phyloP scores from a whole-genome alignment of 441 rosid species.

The Breynia disticha region DNA sequence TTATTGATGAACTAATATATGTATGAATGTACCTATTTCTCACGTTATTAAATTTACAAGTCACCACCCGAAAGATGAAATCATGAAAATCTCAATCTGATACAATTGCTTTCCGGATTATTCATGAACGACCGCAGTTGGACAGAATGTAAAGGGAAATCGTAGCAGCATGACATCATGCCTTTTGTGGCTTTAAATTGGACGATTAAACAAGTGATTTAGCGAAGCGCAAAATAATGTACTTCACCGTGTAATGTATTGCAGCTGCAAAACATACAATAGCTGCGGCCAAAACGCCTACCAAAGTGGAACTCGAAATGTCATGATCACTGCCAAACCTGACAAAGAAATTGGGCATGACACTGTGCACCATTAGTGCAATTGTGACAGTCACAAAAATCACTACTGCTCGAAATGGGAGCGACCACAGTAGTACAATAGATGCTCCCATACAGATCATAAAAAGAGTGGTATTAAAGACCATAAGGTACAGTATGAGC shows the following conservation, averaged over 20 bases:
- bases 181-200: no score
- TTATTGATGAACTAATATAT: no score
- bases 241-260: neutral
- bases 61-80: no score
- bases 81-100: no score
- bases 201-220: no score
- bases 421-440: constrained; percentile 1
- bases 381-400: neutral
- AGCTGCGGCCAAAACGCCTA: constrained; percentile 1
- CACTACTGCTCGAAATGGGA: constrained; percentile 8
- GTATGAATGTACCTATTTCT: no score
- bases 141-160: no score
- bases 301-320: constrained; percentile 1
- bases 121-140: no score
- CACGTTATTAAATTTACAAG: no score
- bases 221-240: no score
- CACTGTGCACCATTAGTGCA: neutral
- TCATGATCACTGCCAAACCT: neutral
- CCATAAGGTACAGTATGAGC: constrained; percentile 6
- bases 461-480: constrained; percentile 4
- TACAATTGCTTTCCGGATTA: no score
- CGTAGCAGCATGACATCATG: no score
- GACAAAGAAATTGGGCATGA: constrained; percentile 11
- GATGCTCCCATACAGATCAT: neutral
- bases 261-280: constrained; percentile 5